Evolutionary conservation across 768 basidiomycete genomes (phyloP), one percentile per base, ranked within the genome.

Genomic region (Phylloporus rhodoxanthus): DNA sequence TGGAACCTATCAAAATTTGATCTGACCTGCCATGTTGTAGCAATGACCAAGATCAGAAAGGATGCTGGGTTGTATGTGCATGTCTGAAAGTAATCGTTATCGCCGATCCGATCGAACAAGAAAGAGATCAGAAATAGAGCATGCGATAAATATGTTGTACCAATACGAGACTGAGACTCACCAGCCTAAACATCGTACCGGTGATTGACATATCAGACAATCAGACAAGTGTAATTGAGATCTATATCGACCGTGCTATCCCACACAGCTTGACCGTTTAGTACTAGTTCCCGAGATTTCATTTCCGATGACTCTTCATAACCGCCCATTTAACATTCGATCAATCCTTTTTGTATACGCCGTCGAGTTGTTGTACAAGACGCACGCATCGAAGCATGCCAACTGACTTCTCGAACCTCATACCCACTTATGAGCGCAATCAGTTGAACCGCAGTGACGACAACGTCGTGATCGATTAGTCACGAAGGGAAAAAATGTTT

Each of bases 1-100:
- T 39, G 25, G 30, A 41, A 34, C 25, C 26, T 26, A 43, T 20
- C 21, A n/a, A n/a, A n/a, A 26, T 50, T 15, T 39, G 28, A 50
- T 43, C 47, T 51, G 2, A 40, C 47, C 39, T 10, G 30, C 26
- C 26, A 47, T 28, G 2, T 44, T 40, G 8, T 57, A 91, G 92
- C 91, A 11, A 95, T 95, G 92, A 94, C 91, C 30, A 91, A 90
- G 72, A 71, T 72, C 51, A 79, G 91, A 65, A 87, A 84, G 62
- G 82, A 84, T 34, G 75, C 76, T 5, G 84, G 85, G 10, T 55
- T 80, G 46, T 80, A 82, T 51, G 49, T 64, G 20, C 67, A 81
- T 42, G 65, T 84, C 39, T 85, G 66, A 71, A 34, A 40, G 38
- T 30, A 19, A 19, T 25, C n/a, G 29, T 14, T 21, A 41, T 34